phyloP scores from a whole-genome alignment of 352 stramenopile genomes.

The Globisporangium iwayamae region DNA sequence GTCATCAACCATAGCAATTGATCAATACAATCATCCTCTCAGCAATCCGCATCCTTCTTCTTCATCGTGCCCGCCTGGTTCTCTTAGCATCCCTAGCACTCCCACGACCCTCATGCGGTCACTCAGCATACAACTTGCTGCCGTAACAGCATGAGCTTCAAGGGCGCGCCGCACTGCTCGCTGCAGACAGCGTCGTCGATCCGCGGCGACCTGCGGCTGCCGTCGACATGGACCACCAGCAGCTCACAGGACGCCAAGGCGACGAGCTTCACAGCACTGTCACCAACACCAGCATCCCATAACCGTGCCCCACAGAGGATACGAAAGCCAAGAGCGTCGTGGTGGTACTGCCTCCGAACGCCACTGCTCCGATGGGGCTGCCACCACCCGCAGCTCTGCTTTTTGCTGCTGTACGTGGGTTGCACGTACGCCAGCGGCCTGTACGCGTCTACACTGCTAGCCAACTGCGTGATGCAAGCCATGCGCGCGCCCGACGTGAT shows the following conservation, averaged over 20 bases:
- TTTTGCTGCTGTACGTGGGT: slow-evolving; percentile 45
- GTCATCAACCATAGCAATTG: not conserved
- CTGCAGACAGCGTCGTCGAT: slow-evolving; percentile 24
- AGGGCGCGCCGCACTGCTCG: slow-evolving; percentile 12
- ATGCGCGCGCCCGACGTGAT: slow-evolving; percentile 31
- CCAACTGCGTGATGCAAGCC: slow-evolving; percentile 24
- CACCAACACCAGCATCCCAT: slow-evolving; percentile 1
- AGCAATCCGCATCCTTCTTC: not conserved
- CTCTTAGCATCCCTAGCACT: not conserved
- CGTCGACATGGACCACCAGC: slow-evolving; percentile 10
- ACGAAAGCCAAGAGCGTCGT: not conserved
- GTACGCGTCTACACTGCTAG: slow-evolving; percentile 35
- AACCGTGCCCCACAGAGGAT: not conserved
- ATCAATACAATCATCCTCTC: slow-evolving; percentile 6
- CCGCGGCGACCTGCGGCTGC: slow-evolving; percentile 18
- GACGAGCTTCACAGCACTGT: not conserved
- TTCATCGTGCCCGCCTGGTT: not conserved
- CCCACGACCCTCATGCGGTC: not conserved
- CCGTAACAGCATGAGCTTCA: slow-evolving; percentile 1
- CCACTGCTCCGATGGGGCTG: slow-evolving; percentile 23
- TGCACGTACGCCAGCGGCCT: slow-evolving; percentile 41
- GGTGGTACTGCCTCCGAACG: not conserved
- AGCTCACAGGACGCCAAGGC: not conserved
- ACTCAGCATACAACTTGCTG: not conserved
- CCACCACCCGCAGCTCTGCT: slow-evolving; percentile 46